A percentile compares a stretch with the other conserved stretches of the same genome.
Evolutionary conservation across 345 rosid species (phyloP).

Genomic region (Arabidopsis suecica): DNA sequence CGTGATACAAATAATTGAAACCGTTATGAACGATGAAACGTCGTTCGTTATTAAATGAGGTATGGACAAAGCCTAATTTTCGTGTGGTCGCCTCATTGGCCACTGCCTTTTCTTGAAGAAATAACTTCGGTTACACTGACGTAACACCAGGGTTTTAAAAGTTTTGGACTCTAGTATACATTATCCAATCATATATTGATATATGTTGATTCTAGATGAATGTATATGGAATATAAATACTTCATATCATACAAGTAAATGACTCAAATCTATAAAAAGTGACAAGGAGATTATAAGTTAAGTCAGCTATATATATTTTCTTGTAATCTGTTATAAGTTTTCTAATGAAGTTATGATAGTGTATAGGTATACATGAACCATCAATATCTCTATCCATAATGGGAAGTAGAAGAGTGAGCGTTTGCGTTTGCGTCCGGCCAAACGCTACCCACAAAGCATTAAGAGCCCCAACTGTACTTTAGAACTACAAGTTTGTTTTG

Average conservation of each 20-base stretch:
- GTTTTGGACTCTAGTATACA: constrained; percentile 28
- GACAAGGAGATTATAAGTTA: neutral
- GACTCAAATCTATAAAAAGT: neutral
- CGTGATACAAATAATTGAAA: constrained; percentile 40
- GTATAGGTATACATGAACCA: constrained; percentile 18
- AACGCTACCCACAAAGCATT: constrained; percentile 24
- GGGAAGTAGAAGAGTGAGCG: neutral
- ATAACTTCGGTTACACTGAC: constrained; percentile 43
- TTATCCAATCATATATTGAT: constrained; percentile 25
- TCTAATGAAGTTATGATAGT: neutral
- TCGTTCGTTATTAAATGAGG: constrained; percentile 34
- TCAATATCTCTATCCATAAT: neutral
- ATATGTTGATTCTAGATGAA: constrained; percentile 12
- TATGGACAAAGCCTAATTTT: constrained; percentile 34
- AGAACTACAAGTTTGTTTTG: constrained; percentile 41
- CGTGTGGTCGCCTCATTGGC: constrained; percentile 40
- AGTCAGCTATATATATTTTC: neutral
- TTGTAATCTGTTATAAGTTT: neutral
- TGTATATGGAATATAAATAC: neutral
- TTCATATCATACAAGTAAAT: constrained; percentile 12
- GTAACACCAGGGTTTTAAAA: constrained; percentile 25
- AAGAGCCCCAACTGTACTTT: constrained; percentile 36
- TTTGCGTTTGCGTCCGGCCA: constrained; percentile 3
- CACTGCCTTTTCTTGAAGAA: constrained; percentile 35
- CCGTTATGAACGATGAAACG: constrained; percentile 42